A percentile compares a stretch with the other conserved stretches of the same genome.
Conservation (phyloP, 768 basidiomycete genomes). For the Serendipita sp. region DNA sequence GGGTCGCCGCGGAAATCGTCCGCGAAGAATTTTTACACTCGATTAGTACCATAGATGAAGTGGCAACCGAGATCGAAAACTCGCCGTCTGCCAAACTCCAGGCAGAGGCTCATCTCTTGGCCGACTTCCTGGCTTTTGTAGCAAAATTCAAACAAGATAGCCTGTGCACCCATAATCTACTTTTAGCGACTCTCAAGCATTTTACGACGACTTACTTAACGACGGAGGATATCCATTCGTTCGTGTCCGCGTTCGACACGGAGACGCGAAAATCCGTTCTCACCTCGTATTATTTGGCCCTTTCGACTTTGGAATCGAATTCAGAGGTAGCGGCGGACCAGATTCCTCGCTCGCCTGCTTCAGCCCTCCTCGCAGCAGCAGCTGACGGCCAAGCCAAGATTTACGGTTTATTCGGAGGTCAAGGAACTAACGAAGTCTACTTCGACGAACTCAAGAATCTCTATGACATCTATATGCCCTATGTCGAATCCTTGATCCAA, state of each 20-base stretch:
- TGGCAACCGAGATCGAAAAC: constrained; percentile 19
- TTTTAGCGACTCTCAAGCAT: constrained; percentile 57
- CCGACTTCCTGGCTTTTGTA: constrained; percentile 69
- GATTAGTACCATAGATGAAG: constrained; percentile 17
- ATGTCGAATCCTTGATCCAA: constrained; percentile 56
- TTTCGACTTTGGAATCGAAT: constrained; percentile 48
- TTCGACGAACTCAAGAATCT: constrained; percentile 88
- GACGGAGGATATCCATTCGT: constrained; percentile 62
- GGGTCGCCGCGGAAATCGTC: constrained; percentile 86
- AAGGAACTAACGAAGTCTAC: constrained; percentile 96
- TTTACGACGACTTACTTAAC: constrained; percentile 65
- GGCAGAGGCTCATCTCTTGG: constrained; percentile 59
- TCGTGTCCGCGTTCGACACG: constrained; percentile 56
- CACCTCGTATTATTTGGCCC: constrained; percentile 61
- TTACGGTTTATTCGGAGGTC: constrained; percentile 92
- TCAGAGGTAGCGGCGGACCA: constrained; percentile 24
- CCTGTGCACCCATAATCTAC: constrained; percentile 34
- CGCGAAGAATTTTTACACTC: constrained; percentile 72
- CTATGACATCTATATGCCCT: constrained; percentile 82
- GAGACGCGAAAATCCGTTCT: constrained; percentile 66
- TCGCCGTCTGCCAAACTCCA: constrained; percentile 44
- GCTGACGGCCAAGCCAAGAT: constrained; percentile 49
- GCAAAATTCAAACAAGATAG: constrained; percentile 38
- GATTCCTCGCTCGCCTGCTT: constrained; percentile 43
- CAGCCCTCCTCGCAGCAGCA: constrained; percentile 54